These are phyloP conservation scores for Lactifluus pinguis DNA, from an alignment of 768 basidiomycete genomes.

Conservation along the genomic window DNA sequence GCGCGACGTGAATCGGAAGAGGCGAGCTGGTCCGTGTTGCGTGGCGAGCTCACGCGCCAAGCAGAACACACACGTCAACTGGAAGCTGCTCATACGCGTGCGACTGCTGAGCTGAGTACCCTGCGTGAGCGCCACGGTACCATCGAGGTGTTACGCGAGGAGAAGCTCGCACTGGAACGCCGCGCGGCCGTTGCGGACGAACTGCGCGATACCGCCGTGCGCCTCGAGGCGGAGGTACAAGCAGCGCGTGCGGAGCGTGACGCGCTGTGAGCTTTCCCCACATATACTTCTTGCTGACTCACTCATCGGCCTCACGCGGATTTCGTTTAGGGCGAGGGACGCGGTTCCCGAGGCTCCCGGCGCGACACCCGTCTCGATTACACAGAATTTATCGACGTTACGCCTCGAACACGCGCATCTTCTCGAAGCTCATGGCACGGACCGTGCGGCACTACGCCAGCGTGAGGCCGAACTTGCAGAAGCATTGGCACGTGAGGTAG, in stretches of 20 bases:
- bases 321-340: not conserved
- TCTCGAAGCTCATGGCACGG: slow-evolving; percentile 59
- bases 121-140: slow-evolving; percentile 50
- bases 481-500: slow-evolving; percentile 19
- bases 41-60: slow-evolving; percentile 62
- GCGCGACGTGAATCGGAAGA: slow-evolving; percentile 32
- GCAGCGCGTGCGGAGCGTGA: slow-evolving; percentile 48
- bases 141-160: slow-evolving; percentile 64
- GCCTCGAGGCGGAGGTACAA: slow-evolving; percentile 57
- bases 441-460: slow-evolving; percentile 40
- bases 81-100: slow-evolving; percentile 48
- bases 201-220: slow-evolving; percentile 44
- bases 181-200: slow-evolving; percentile 43
- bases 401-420: slow-evolving; percentile 54
- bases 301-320: not conserved
- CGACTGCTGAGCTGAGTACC: slow-evolving; percentile 43
- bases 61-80: slow-evolving; percentile 49
- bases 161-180: slow-evolving; percentile 55
- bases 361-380: slow-evolving; percentile 43
- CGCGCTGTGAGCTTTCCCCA: slow-evolving; percentile 38
- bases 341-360: slow-evolving; percentile 31
- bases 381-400: slow-evolving; percentile 48
- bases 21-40: slow-evolving; percentile 52
- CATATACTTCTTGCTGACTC: not conserved
- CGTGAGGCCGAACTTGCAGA: slow-evolving; percentile 43